Conservation (phyloP, 2,329 filamentous ascomycete genomes). For the Beauveria brongniartii region DNA sequence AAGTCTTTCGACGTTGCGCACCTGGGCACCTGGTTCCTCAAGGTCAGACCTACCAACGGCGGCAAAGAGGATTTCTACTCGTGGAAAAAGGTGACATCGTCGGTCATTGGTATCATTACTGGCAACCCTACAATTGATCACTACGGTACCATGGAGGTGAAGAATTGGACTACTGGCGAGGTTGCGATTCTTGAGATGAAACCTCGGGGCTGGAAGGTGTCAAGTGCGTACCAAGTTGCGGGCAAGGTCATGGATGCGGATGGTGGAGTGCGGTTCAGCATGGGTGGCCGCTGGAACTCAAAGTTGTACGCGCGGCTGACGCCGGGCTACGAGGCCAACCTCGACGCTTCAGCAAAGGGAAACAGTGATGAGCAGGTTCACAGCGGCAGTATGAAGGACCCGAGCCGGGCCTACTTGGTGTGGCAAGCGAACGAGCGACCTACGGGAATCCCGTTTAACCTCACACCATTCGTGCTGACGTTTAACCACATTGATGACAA, state of each 20-base stretch:
- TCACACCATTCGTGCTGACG: slow-evolving; percentile 91
- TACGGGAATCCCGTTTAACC: slow-evolving; percentile 84
- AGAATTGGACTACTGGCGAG: slow-evolving; percentile 94
- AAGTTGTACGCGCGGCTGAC: slow-evolving; percentile 92
- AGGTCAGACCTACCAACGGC: slow-evolving; percentile 65
- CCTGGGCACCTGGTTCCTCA: slow-evolving; percentile 93
- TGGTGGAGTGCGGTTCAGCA: slow-evolving; percentile 77
- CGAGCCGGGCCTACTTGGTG: slow-evolving; percentile 74
- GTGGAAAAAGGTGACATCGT: slow-evolving; percentile 98
- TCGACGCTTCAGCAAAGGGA: slow-evolving; percentile 46
- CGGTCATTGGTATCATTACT: slow-evolving; percentile 97
- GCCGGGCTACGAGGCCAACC: slow-evolving; percentile 74
- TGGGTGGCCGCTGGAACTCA: slow-evolving; percentile 95
- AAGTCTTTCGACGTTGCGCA: slow-evolving; percentile 97
- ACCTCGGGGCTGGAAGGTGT: slow-evolving; percentile 88
- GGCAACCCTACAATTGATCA: slow-evolving; percentile 96
- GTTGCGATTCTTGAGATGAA: slow-evolving; percentile 89
- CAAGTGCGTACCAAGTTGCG: slow-evolving; percentile 78
- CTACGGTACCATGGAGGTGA: slow-evolving; percentile 93
- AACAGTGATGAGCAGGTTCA: slow-evolving; percentile 32
- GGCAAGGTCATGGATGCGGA: slow-evolving; percentile 76
- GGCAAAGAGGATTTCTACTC: slow-evolving; percentile 84
- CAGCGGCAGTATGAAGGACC: slow-evolving; percentile 50
- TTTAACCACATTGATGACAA: slow-evolving; percentile 87
- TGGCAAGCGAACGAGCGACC: slow-evolving; percentile 86